Conservation (phyloP, 2,329 filamentous ascomycete genomes). For the Calonectria leucothoes region DNA sequence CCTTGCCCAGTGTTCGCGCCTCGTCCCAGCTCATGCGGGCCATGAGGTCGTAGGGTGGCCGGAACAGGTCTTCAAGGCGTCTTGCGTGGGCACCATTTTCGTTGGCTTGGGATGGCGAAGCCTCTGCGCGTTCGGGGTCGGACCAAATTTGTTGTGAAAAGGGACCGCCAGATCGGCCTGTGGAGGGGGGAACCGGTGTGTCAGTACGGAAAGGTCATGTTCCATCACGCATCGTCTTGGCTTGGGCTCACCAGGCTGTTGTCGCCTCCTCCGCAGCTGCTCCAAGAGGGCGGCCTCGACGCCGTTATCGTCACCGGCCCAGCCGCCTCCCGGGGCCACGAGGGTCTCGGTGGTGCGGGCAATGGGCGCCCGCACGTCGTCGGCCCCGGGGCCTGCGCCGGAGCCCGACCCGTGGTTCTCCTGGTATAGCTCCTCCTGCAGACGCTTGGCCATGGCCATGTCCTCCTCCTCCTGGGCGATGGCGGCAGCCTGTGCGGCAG, state of each 20-base stretch:
- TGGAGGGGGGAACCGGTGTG: constrained; percentile 12
- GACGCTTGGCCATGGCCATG: constrained; percentile 87
- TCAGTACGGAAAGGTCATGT: background rate
- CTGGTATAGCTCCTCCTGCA: constrained; percentile 93
- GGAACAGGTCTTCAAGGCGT: constrained; percentile 89
- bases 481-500: constrained; percentile 52
- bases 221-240: background rate
- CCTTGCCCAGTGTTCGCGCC: constrained; percentile 86
- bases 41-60: constrained; percentile 93
- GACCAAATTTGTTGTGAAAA: constrained; percentile 55
- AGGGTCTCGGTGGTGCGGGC: constrained; percentile 91
- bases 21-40: constrained; percentile 82
- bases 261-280: constrained; percentile 67
- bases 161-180: constrained; percentile 45
- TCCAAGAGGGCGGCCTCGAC: constrained; percentile 72
- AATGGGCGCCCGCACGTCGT: constrained; percentile 88
- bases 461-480: constrained; percentile 83
- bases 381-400: constrained; percentile 49
- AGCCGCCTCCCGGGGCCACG: constrained; percentile 72
- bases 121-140: constrained; percentile 36
- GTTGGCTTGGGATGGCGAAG: constrained; percentile 24
- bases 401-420: constrained; percentile 52
- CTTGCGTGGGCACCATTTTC: constrained; percentile 75
- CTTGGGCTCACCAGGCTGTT: constrained; percentile 43
- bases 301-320: constrained; percentile 61